Conservation (phyloP, 2,329 filamentous ascomycete species). For the Sclerotinia sclerotiorum region DNA sequence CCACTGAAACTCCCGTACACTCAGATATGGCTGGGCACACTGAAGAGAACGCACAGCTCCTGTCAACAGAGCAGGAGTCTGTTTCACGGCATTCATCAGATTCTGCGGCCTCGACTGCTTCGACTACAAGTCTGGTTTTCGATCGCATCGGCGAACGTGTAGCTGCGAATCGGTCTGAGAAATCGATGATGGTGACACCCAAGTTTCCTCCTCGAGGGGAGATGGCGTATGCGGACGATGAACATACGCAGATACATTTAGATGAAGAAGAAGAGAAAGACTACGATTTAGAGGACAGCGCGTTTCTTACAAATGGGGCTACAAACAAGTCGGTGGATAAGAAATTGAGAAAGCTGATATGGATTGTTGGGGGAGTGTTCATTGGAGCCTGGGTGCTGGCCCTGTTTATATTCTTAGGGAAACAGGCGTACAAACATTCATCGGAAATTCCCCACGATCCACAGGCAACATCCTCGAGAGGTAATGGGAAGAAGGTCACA, state of each 20-base stretch:
- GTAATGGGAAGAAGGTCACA: conserved; percentile 70
- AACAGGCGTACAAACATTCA: conserved; percentile 64
- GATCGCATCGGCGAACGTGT: conserved; percentile 65
- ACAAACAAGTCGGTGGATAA: conserved; percentile 58
- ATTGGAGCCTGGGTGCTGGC: conserved; percentile 68
- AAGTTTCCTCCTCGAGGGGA: conserved; percentile 36
- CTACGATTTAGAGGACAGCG: conserved; percentile 50
- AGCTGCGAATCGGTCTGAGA: conserved; percentile 28
- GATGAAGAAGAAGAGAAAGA: conserved; percentile 41
- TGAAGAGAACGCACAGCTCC: conserved; percentile 37
- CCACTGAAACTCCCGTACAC: conserved; percentile 29
- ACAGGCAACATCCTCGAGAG: conserved; percentile 58
- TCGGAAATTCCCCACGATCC: conserved; percentile 68
- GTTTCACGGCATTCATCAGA: conserved; percentile 36
- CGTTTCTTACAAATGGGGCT: conserved; percentile 41
- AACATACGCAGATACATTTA: conserved; percentile 27
- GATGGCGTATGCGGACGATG: conserved; percentile 36
- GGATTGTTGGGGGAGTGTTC: conserved; percentile 61
- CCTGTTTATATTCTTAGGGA: conserved; percentile 63
- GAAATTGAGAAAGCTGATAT: conserved; percentile 56
- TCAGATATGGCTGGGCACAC: conserved; percentile 36
- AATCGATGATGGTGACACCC: conserved; percentile 35
- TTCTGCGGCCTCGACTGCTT: conserved; percentile 69
- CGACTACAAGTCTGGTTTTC: conserved; percentile 79
- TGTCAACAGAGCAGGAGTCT: conserved; percentile 30